Base-by-base conservation (phyloP, 768 basidiomycete genomes). In the Podaxis sp. region DNA sequence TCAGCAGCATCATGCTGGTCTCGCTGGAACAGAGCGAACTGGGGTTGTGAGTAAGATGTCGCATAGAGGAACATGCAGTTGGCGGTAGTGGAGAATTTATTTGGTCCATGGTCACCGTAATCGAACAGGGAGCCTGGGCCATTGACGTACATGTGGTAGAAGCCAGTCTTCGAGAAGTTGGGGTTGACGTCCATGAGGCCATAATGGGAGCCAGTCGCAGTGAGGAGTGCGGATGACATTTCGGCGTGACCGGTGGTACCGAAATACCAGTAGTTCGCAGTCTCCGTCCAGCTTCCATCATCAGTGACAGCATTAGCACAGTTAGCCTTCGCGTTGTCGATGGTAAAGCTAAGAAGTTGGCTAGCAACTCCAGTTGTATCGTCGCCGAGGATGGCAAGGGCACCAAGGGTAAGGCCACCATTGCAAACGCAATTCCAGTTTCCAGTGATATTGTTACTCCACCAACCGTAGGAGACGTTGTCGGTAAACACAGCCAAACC, bases 401-500 rank as follows among this genome's bases (percentile, higher is more conserved):
- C 85, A 52, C 84, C 97, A 71, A 98, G 73, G 19, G 91, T 94
- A 65, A 99, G 78, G 62, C 97, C 97, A 52, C 86, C 84, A 73
- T 98, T 99, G 80, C 90, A 95, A 61, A 94, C 93, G 73, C 96
- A 98, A 74, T 99, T 99, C 97, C 97, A 99, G 81, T 99, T 99
- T 19, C 96, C 96, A 64, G 82, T 82, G 52, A 84, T 84, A 65
- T 79, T 82, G 56, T 67, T 81, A 57, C 75, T 82, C 95, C 95
- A 97, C 95, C 95, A 97, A 53, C 89, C 88, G 57, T 78, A 82
- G 30, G 71, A 65, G 49, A 77, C 69, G 5, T 55, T 52, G 58
- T 74, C 71, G 26, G 79, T 78, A 66, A 82, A 88, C 1, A 84
- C 86, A 22, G 68, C 66, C 46, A 86, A 66, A 67, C 95, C 96